Evolutionary conservation across 2,329 filamentous ascomycete genomes (phyloP), one percentile per base, ranked within the genome.

Genomic region (Botryotinia narcissicola): DNA sequence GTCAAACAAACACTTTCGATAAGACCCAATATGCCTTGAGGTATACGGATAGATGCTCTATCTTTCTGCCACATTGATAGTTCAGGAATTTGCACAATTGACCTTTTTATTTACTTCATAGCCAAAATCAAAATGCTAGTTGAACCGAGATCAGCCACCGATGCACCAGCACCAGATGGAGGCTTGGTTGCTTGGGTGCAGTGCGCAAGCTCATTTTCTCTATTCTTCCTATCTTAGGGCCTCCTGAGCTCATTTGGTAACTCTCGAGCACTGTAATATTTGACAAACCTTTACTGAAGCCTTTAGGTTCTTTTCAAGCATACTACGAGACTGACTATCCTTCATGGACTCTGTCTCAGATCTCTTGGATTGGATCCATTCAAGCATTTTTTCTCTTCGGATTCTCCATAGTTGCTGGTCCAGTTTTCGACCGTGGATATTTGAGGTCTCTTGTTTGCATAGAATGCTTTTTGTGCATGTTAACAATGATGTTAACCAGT

Each of bases 241-340:
- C 78, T 81, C 60, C 79, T 82, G 72, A 82, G 81, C 70, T 81
- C 81, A 14, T 84, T 83, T 72, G 84, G 57, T 71, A 62, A 46
- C 4, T 29, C 8, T 18, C 12, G 61, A 46, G 44, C 44, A 46
- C 44, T 46, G 8, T 8, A 46, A 7, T 22, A 22, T 46, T 46
- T 4, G 4, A 46, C 0, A 46, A 9, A 46, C 9, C 44, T 22
- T 46, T 46, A 9, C 18, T 46, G 44, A 46, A 46, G 44, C 3
- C 44, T 46, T 46, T 9, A 22, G 44, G 20, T 46, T 46, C 7
- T 22, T 46, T 46, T 22, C 44, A 46, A 46, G 44, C 8, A 9
- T 46, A 46, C 44, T 46, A 46, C 2, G 7, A 46, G 44, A 22
- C 44, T 46, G 44, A 46, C 44, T 46, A 46, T 46, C 44, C 44